Evolutionary conservation across 495 filamentous ascomycete genomes (phyloP).

Genomic region (Arthonia radiata): DNA sequence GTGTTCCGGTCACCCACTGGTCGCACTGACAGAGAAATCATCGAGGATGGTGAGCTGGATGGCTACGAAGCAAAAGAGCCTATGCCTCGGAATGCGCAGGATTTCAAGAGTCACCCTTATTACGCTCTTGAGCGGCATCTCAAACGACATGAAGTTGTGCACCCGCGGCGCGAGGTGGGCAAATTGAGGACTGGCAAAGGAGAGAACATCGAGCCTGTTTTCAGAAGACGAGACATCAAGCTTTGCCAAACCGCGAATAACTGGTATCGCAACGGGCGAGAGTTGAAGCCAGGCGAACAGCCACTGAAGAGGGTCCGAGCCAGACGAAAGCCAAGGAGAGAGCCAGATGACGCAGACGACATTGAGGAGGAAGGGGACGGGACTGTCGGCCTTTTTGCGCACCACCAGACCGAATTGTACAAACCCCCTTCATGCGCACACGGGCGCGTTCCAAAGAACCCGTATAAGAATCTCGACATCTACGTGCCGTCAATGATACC

Average conservation of each 20-base stretch:
- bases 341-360: constrained; percentile 16
- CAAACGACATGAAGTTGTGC: constrained; percentile 55
- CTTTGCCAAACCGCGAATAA: constrained; percentile 47
- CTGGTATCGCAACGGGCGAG: constrained; percentile 71
- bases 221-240: constrained; percentile 56
- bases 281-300: constrained; percentile 47
- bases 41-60: constrained; percentile 55
- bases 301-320: constrained; percentile 44
- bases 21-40: constrained; percentile 39
- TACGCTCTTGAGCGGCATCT: constrained; percentile 79
- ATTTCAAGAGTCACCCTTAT: constrained; percentile 81
- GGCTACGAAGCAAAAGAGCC: constrained; percentile 48
- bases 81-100: constrained; percentile 70
- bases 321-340: constrained; percentile 14
- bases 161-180: constrained; percentile 45
- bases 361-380: constrained; percentile 12
- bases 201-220: constrained; percentile 36
- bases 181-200: constrained; percentile 44
- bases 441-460: constrained; percentile 62
- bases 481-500: constrained; percentile 90
- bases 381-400: constrained; percentile 38
- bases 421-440: constrained; percentile 45
- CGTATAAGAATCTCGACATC: constrained; percentile 70
- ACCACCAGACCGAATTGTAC: constrained; percentile 55
- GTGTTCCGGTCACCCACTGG: constrained; percentile 26